Conservation (phyloP, 1,139 yeast species). For the Arxiozyma slooffiae region DNA sequence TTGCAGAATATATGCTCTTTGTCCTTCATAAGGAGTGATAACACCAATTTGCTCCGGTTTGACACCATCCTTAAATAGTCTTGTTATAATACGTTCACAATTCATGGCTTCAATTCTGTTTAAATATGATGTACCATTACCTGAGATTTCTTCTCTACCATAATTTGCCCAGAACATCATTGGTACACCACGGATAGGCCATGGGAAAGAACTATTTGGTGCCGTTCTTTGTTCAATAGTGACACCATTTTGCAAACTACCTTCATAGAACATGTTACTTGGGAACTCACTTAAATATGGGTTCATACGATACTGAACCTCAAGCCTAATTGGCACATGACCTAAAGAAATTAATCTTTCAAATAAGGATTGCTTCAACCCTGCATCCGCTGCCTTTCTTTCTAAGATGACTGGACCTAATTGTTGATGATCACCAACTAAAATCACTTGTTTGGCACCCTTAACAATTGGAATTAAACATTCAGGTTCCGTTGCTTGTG, state of each 20-base stretch:
- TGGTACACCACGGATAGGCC: constrained; percentile 77
- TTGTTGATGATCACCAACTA: constrained; percentile 95
- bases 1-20: constrained; percentile 70
- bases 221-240: constrained; percentile 60
- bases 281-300: constrained; percentile 83
- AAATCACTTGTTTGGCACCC: constrained; percentile 79
- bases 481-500: constrained; percentile 92
- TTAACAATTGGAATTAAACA: constrained; percentile 78
- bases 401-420: constrained; percentile 84
- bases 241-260: constrained; percentile 85
- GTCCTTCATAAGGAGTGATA: constrained; percentile 92
- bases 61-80: constrained; percentile 71
- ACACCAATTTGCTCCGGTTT: constrained; percentile 79
- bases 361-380: constrained; percentile 73
- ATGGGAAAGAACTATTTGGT: constrained; percentile 57
- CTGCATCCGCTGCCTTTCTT: constrained; percentile 74
- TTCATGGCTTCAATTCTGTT: constrained; percentile 89
- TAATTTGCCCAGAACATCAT: constrained; percentile 94
- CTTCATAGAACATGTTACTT: constrained; percentile 88
- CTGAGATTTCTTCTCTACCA: constrained; percentile 82
- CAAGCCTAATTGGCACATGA: constrained; percentile 74
- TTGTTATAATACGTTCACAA: constrained; percentile 70
- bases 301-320: constrained; percentile 93
- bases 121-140: constrained; percentile 73
- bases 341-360: constrained; percentile 81